These are phyloP conservation scores for Penicillium sp. DNA, from an alignment of 2,329 filamentous ascomycete species.

Conservation along the genomic window DNA sequence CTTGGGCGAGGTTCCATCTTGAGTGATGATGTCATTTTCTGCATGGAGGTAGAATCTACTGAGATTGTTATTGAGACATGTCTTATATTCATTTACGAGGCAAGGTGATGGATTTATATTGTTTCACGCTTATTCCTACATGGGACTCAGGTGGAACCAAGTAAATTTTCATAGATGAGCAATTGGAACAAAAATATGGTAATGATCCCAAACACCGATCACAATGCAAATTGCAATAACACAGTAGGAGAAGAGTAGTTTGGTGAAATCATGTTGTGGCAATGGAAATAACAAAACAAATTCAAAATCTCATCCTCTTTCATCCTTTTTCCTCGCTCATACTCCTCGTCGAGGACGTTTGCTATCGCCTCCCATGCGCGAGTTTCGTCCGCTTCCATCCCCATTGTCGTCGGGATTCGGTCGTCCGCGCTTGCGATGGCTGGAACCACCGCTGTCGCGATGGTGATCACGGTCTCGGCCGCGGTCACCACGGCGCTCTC, in stretches of 20 bases:
- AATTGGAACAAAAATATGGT: slow-evolving; percentile 10
- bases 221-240: slow-evolving; percentile 20
- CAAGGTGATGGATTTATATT: neutral
- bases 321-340: slow-evolving; percentile 14
- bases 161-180: neutral
- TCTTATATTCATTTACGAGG: no score
- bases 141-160: no score
- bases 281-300: slow-evolving; percentile 15
- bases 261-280: no score
- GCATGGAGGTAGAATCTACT: no score
- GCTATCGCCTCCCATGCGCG: slow-evolving; percentile 37
- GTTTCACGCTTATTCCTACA: no score
- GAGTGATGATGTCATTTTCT: no score
- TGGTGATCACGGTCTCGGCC: slow-evolving; percentile 30
- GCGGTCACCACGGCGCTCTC: slow-evolving; percentile 34
- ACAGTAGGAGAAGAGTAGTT: slow-evolving; percentile 11
- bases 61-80: no score
- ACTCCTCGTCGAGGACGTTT: slow-evolving; percentile 40
- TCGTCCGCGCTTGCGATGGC: slow-evolving; percentile 36
- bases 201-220: slow-evolving; percentile 21
- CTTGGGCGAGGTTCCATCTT: no score
- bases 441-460: slow-evolving; percentile 25
- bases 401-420: slow-evolving; percentile 32
- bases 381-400: slow-evolving; percentile 28
- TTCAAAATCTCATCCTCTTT: slow-evolving; percentile 3